These are phyloP conservation scores for Globisporangium okanoganense DNA, from an alignment of 352 stramenopile genomes.

Conservation along the genomic window DNA sequence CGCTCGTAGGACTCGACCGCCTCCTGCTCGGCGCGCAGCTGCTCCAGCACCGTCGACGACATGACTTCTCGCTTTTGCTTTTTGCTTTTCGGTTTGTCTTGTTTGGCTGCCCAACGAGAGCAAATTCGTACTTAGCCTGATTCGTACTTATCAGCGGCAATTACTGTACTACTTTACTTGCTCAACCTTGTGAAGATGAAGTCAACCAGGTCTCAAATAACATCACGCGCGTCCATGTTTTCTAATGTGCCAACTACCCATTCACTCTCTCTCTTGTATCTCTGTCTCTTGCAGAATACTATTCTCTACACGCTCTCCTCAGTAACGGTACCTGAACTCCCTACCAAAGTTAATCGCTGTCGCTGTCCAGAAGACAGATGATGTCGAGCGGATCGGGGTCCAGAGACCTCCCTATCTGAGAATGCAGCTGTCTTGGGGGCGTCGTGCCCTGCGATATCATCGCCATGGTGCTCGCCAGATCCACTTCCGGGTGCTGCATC, in stretches of 20 bases:
- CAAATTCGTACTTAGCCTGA: background rate
- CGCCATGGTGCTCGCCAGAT: constrained; percentile 60
- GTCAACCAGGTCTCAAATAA: background rate
- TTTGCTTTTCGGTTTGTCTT: constrained; percentile 2
- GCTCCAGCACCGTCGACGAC: constrained; percentile 85
- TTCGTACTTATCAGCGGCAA: background rate
- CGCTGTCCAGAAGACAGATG: constrained; percentile 76
- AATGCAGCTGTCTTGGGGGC: constrained; percentile 25
- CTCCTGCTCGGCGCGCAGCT: constrained; percentile 76
- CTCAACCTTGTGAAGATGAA: background rate
- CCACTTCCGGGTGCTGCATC: constrained; percentile 35
- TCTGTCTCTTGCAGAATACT: background rate
- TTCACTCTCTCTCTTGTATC: background rate
- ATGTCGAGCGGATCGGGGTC: constrained; percentile 47
- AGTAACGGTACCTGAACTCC: constrained; percentile 7
- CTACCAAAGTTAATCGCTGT: constrained; percentile 44
- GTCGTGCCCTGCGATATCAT: constrained; percentile 52
- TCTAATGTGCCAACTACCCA: background rate
- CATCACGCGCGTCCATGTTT: background rate
- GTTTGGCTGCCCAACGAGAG: background rate
- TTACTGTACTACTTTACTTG: background rate
- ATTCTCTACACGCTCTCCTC: background rate
- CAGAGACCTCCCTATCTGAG: constrained; percentile 11
- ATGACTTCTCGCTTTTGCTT: constrained; percentile 25
- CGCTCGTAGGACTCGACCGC: constrained; percentile 78